Base-by-base conservation (phyloP, 495 filamentous ascomycete genomes). In the Neurospora sp. region DNA sequence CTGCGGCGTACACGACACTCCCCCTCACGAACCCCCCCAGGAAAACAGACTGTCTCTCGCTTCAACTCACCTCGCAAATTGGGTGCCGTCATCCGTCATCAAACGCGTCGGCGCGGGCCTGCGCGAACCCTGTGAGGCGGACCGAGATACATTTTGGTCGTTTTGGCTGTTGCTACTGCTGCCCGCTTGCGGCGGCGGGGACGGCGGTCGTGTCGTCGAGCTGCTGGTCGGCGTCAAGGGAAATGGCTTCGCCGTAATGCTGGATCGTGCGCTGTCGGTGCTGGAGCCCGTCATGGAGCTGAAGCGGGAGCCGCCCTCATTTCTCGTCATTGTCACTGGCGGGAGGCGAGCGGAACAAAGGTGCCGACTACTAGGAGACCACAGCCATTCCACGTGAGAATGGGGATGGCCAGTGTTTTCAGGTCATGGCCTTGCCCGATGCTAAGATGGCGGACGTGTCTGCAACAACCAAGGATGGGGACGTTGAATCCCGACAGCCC, bases 281-380 rank as follows among this genome's bases (percentile, higher is more conserved):
- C 85, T 86, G 65, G 88, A 86, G 85, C 87, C 88, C 82, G 87
- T 87, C 78, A 83, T 84, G 75, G 89, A 89, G 82, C 87, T 89
- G 84, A 88, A 86, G 78, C 88, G 86, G 75, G 78, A 82, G 69
- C 74, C 79, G 71, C 83, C 83, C 77, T 89, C 87, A 80, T 87
- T 84, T 78, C 86, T 85, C 77, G 87, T 86, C 89, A 90, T 90
- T 78, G 81, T 87, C 83, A 81, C 81, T 78, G 73, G 70, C 37
- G 72, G 71, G 69, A 72, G 74, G 69, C 74, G 73, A 73, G 71
- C 70, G 73, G 73, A 74, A 77, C 75, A 77, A 77, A 75, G 75
- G 59, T 69, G 38, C 74, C 61, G 69, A 44, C 73, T 74, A 73
- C 61, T 72, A 72, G 69, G 65, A 44, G 71, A 69, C 77, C 70